phyloP scores from a whole-genome alignment of 2,329 filamentous ascomycete species.

The Paracamarosporium sp. region DNA sequence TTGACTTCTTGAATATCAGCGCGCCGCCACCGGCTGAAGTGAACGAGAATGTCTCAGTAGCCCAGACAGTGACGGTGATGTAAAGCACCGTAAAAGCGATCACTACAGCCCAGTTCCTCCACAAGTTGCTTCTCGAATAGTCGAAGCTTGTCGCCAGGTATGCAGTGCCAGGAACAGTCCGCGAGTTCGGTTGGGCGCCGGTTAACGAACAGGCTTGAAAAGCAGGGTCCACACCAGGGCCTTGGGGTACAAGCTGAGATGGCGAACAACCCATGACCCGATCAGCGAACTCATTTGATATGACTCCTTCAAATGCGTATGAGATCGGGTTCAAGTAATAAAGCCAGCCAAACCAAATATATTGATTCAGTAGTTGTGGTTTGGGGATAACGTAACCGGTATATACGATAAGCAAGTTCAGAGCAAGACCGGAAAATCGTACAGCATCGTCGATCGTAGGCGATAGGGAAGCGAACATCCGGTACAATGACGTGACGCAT shows the following conservation, averaged over 20 bases:
- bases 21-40: conserved; percentile 69
- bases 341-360: conserved; percentile 67
- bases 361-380: conserved; percentile 62
- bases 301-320: conserved; percentile 72
- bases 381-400: conserved; percentile 74
- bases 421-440: conserved; percentile 66
- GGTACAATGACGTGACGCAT: conserved; percentile 68
- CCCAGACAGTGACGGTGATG: conserved; percentile 72
- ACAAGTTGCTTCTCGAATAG: conserved; percentile 65
- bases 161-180: conserved; percentile 58
- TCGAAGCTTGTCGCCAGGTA: conserved; percentile 64
- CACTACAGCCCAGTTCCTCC: conserved; percentile 79
- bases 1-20: conserved; percentile 74
- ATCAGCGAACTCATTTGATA: conserved; percentile 70
- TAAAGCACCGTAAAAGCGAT: conserved; percentile 79
- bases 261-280: conserved; percentile 65
- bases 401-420: conserved; percentile 69
- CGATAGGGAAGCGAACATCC: conserved; percentile 70
- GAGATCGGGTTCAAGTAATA: conserved; percentile 56
- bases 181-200: conserved; percentile 61
- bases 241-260: conserved; percentile 65
- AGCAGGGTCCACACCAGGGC: conserved; percentile 60
- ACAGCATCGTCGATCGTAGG: conserved; percentile 71
- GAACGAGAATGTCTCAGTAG: conserved; percentile 73
- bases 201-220: conserved; percentile 69